Evolutionary conservation across 768 basidiomycete species (phyloP), one percentile per base, ranked within the genome.

Genomic region (Leccinum subtestaceum): DNA sequence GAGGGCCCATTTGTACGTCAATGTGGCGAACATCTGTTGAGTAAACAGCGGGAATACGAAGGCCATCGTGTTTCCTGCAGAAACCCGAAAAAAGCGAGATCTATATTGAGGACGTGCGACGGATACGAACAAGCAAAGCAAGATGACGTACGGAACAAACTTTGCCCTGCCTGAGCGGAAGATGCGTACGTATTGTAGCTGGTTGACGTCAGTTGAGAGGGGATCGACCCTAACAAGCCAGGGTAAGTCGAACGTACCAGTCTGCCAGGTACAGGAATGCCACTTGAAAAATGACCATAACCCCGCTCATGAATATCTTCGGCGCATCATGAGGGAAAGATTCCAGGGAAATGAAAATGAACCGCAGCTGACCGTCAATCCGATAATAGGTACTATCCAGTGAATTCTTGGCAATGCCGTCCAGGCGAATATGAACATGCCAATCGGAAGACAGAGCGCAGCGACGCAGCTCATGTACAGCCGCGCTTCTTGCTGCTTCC

Each of bases 391-490:
- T 2, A 15, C 83, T 13, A 86, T 81, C 88, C 89, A 91, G 52
- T 79, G 83, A 12, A 89, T 76, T 3, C 60, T 64, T 0, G 80
- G 65, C 57, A 78, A 83, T 13, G 84, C 81, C 21, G 85, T 84
- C 84, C 86, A 89, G 0, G 85, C 88, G 63, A 85, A 90, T 17
- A 89, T 82, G 69, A 89, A 83, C 79, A 88, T 84, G 31, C 80
- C 80, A 2, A 76, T 60, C 0, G 87, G 86, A 57, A 86, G 73
- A 7, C 82, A 67, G 19, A 87, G 50, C 0, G 78, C 84, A 1
- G 82, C 84, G 23, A 75, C 66, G 66, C 85, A 84, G 27, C 83
- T 78, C 17, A 75, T 65, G 56, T 83, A 85, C 19, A 89, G 66
- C 7, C 87, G 79, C 0, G 87, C 87, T 72, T 88, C 87, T 9